phyloP scores from a whole-genome alignment of 106 monocot genomes.

The Apostasia shenzhenica region DNA sequence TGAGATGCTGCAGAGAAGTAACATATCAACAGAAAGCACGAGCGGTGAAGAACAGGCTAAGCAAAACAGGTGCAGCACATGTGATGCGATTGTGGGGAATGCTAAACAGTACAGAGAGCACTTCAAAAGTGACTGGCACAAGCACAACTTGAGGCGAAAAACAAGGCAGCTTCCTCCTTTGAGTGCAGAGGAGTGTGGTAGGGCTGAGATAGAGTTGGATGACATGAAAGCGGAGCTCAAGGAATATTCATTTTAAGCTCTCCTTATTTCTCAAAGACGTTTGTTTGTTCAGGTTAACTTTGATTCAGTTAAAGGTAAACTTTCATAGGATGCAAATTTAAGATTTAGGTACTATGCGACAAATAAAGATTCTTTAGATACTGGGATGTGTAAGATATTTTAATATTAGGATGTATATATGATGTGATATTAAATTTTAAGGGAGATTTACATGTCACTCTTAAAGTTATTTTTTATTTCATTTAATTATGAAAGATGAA shows the following conservation, averaged over 20 bases:
- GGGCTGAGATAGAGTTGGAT: constrained; percentile 48
- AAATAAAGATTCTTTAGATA: no score
- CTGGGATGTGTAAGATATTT: no score
- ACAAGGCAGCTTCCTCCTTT: constrained; percentile 78
- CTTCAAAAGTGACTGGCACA: constrained; percentile 90
- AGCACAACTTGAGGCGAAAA: constrained; percentile 81
- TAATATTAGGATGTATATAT: no score
- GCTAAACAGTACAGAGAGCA: constrained; percentile 84
- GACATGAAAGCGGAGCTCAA: constrained; percentile 52
- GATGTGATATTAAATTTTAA: no score
- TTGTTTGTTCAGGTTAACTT: no score
- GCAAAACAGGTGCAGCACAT: constrained; percentile 75
- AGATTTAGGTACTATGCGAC: no score
- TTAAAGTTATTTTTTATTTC: no score
- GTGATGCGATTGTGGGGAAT: constrained; percentile 71
- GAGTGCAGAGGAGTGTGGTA: constrained; percentile 56
- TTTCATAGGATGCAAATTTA: no score
- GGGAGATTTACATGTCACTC: no score
- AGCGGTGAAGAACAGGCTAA: constrained; percentile 28
- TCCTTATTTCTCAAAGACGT: no score
- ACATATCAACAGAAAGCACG: constrained; percentile 25
- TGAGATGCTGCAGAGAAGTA: constrained; percentile 35
- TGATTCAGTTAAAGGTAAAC: no score
- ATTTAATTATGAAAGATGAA: no score
- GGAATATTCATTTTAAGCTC: constrained; percentile 69